Evolutionary conservation across 768 basidiomycete species (phyloP).

Genomic region (Coprinopsis strossmayeri): DNA sequence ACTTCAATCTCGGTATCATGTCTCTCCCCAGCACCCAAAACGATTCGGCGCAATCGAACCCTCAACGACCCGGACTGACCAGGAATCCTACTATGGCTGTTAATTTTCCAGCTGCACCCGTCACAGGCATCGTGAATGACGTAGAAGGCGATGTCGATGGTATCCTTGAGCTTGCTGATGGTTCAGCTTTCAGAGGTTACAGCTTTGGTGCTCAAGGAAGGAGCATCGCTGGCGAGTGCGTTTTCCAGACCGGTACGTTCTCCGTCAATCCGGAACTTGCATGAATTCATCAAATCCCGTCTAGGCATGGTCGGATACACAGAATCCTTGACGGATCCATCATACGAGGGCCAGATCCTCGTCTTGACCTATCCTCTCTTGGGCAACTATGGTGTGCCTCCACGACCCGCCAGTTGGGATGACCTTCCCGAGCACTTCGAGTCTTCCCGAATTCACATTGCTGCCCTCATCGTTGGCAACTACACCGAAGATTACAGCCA

Average conservation of each 20-base stretch:
- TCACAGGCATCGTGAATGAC: constrained; percentile 26
- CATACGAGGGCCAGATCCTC: constrained; percentile 97
- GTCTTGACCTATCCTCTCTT: constrained; percentile 95
- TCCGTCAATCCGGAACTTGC: not conserved
- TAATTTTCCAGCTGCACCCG: constrained; percentile 29
- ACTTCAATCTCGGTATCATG: constrained; percentile 4
- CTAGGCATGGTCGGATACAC: constrained; percentile 99
- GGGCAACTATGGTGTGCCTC: constrained; percentile 96
- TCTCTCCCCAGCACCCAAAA: not conserved
- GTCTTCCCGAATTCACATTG: constrained; percentile 89
- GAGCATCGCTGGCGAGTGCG: constrained; percentile 95
- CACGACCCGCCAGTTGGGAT: constrained; percentile 46
- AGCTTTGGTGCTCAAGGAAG: constrained; percentile 91
- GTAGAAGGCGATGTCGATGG: constrained; percentile 39
- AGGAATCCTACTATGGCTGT: constrained; percentile 22
- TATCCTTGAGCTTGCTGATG: constrained; percentile 87
- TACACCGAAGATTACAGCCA: constrained; percentile 95
- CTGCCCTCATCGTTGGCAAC: constrained; percentile 87
- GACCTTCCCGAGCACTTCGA: constrained; percentile 77
- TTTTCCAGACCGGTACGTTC: constrained; percentile 90
- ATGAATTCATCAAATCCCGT: constrained; percentile 7
- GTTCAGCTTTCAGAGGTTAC: constrained; percentile 80
- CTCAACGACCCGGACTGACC: not conserved
- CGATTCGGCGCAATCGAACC: not conserved
- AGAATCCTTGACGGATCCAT: constrained; percentile 96